These are phyloP conservation scores for Talaromyces amestolkiae DNA, from an alignment of 2,329 filamentous ascomycete species.

Conservation along the genomic window DNA sequence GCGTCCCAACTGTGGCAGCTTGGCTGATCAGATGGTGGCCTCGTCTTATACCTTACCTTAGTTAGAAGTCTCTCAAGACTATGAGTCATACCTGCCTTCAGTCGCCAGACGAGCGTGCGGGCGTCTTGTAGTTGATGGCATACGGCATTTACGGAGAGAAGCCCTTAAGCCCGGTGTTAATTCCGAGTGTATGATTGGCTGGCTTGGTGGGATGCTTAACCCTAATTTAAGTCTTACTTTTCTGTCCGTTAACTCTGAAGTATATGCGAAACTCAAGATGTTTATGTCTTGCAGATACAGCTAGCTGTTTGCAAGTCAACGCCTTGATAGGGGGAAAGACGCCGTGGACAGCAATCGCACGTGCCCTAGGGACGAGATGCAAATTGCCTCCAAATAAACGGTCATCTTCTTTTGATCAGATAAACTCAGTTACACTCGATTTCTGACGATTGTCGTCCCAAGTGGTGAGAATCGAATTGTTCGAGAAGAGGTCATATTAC, in stretches of 20 bases:
- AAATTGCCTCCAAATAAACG: not conserved
- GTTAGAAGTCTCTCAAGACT: not conserved
- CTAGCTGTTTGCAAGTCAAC: not conserved
- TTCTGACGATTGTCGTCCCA: not conserved
- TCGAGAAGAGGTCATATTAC: not conserved
- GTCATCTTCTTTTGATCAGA: not conserved
- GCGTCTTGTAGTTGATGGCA: not conserved
- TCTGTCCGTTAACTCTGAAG: no score
- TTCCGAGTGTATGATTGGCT: conserved; percentile 1
- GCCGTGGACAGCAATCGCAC: not conserved
- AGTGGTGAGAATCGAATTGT: not conserved
- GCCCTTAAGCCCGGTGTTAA: conserved; percentile 13
- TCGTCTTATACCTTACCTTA: not conserved
- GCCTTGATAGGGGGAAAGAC: not conserved
- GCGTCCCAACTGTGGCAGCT: not conserved
- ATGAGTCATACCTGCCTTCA: conserved; percentile 9
- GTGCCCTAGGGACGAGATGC: not conserved
- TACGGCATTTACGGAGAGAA: conserved; percentile 18
- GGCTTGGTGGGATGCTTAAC: not conserved
- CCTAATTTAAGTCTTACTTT: not conserved
- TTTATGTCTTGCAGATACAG: not conserved
- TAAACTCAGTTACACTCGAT: not conserved
- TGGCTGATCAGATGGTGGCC: not conserved
- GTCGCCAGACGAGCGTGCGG: not conserved
- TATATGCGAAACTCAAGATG: not conserved